A percentile compares a stretch with the other conserved stretches of the same genome.
Conservation (phyloP, 2,329 filamentous ascomycete genomes). For the Aspergillus bombycis region DNA sequence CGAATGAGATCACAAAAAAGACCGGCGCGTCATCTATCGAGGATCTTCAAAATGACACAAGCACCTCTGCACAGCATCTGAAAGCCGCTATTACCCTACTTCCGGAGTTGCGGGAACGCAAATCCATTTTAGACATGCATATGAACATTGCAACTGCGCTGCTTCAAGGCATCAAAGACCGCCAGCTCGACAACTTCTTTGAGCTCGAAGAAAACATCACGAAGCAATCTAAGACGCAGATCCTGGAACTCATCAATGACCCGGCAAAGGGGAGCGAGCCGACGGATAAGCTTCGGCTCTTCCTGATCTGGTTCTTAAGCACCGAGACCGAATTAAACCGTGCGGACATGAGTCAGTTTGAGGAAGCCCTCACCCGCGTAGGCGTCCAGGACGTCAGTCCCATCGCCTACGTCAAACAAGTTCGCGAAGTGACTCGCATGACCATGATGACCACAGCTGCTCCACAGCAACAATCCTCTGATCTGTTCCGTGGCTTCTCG, state of each 20-base stretch:
- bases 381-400: constrained; percentile 74
- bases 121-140: constrained; percentile 93
- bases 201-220: constrained; percentile 90
- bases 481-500: constrained; percentile 91
- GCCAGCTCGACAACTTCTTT: constrained; percentile 94
- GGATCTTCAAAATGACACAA: constrained; percentile 86
- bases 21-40: constrained; percentile 91
- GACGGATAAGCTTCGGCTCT: constrained; percentile 86
- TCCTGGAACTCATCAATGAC: constrained; percentile 84
- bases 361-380: constrained; percentile 75
- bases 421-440: constrained; percentile 95
- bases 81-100: constrained; percentile 94
- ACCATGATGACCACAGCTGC: constrained; percentile 90
- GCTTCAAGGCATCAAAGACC: constrained; percentile 83
- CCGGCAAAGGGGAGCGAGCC: constrained; percentile 79
- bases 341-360: constrained; percentile 81
- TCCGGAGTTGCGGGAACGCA: constrained; percentile 89
- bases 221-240: constrained; percentile 87
- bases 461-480: constrained; percentile 62
- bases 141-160: constrained; percentile 94
- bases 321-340: constrained; percentile 86
- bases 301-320: constrained; percentile 96
- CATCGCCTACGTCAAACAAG: constrained; percentile 83
- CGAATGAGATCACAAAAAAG: constrained; percentile 90
- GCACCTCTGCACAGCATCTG: constrained; percentile 86